Conservation (phyloP, 2,329 filamentous ascomycete species). For the Orbilia brochopaga region DNA sequence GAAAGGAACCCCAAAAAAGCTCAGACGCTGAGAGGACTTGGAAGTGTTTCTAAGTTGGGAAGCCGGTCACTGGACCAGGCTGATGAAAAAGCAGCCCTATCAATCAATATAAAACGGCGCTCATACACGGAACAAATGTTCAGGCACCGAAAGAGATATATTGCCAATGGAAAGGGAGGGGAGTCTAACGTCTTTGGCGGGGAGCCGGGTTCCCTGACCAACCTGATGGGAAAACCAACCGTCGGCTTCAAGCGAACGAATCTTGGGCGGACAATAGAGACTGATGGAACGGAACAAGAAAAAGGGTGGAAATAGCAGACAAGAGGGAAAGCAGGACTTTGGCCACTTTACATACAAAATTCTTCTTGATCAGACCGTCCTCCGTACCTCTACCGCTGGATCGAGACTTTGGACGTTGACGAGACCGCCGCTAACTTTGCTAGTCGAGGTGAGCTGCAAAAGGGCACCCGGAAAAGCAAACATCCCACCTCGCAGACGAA, state of each 20-base stretch:
- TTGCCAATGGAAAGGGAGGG: constrained; percentile 15
- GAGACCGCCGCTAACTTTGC: constrained; percentile 9
- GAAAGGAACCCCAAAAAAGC: background rate
- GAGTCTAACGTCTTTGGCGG: too few relatives aligned
- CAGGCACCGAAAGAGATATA: constrained; percentile 24
- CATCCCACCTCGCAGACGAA: constrained; percentile 1
- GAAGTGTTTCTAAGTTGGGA: constrained; percentile 16
- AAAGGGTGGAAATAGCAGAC: constrained; percentile 2
- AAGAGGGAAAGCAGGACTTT: constrained; percentile 1
- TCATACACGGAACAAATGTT: constrained; percentile 27
- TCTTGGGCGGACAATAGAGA: constrained; percentile 1
- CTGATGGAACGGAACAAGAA: background rate
- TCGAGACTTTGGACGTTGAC: constrained; percentile 17
- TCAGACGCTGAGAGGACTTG: background rate
- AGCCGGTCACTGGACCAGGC: constrained; percentile 23
- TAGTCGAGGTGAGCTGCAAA: background rate
- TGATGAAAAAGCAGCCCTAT: constrained; percentile 11
- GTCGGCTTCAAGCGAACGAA: background rate
- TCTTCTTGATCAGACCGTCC: constrained; percentile 6
- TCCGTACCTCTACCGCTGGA: background rate
- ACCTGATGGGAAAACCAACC: constrained; percentile 3
- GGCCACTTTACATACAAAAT: constrained; percentile 34
- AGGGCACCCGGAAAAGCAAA: background rate
- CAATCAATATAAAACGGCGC: constrained; percentile 41
- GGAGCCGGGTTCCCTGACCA: too few relatives aligned